phyloP scores from a whole-genome alignment of 768 basidiomycete genomes.

The Fibroporia radiculosa region DNA sequence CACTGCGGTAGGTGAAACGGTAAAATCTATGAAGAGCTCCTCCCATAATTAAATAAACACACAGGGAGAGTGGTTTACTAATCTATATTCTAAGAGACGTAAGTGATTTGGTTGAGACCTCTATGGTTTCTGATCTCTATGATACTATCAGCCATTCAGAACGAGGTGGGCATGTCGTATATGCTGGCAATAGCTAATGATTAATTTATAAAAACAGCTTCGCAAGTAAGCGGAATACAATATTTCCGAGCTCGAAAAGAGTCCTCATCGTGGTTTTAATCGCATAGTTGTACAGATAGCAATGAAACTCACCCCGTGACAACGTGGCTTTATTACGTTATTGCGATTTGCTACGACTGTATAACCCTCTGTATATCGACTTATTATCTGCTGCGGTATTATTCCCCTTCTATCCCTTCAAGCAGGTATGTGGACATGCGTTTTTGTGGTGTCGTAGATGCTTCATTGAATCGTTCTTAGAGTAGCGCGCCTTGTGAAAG shows the following conservation, averaged over 20 bases:
- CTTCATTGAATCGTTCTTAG: constrained; percentile 9
- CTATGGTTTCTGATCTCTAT: background rate
- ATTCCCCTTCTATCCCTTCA: constrained; percentile 23
- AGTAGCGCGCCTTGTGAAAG: constrained; percentile 17
- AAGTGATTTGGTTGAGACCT: no score
- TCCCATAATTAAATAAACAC: no score
- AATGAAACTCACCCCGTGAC: no score
- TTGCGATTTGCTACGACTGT: constrained; percentile 52
- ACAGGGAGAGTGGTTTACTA: constrained; percentile 51
- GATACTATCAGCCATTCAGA: constrained; percentile 6
- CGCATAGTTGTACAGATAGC: no score
- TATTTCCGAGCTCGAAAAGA: no score
- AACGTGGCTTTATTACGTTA: constrained; percentile 54
- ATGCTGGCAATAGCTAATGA: background rate
- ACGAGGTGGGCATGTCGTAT: background rate
- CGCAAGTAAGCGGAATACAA: no score
- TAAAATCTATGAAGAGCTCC: background rate
- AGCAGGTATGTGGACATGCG: no score
- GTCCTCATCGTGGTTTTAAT: no score
- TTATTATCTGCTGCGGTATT: constrained; percentile 41
- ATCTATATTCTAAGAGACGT: constrained; percentile 42
- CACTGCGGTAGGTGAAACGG: constrained; percentile 31
- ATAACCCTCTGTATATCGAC: constrained; percentile 43
- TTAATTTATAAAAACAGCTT: background rate
- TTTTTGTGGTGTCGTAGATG: no score